phyloP scores from a whole-genome alignment of 805 yeast species.

The Blastobotrys americana region DNA sequence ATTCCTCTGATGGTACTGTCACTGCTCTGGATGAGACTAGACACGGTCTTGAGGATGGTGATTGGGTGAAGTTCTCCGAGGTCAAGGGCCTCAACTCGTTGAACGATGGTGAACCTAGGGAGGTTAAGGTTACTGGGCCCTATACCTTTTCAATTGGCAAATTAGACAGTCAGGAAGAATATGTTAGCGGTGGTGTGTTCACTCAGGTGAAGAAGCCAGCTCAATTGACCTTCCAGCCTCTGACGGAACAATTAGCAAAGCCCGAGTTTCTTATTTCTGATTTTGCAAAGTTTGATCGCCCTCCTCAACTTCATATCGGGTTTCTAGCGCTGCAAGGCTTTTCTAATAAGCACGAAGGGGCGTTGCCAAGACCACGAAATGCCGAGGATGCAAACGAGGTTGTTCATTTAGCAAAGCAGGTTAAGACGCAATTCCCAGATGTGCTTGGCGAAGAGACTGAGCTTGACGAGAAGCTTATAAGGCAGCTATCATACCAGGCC shows the following conservation, averaged over 20 bases:
- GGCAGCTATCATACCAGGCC: constrained; percentile 74
- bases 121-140: constrained; percentile 88
- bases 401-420: constrained; percentile 48
- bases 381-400: constrained; percentile 67
- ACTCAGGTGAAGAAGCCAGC: constrained; percentile 86
- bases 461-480: constrained; percentile 58
- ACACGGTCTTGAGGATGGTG: constrained; percentile 92
- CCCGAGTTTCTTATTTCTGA: constrained; percentile 84
- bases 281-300: constrained; percentile 90
- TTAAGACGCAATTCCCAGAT: constrained; percentile 50
- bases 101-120: constrained; percentile 66
- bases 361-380: constrained; percentile 70
- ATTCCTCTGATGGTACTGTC: constrained; percentile 81
- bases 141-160: constrained; percentile 72
- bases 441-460: constrained; percentile 50
- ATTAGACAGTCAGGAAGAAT: constrained; percentile 52
- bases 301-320: constrained; percentile 83
- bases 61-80: constrained; percentile 78
- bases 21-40: constrained; percentile 86
- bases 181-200: constrained; percentile 79
- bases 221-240: constrained; percentile 52
- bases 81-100: constrained; percentile 70
- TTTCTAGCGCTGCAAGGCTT: constrained; percentile 84
- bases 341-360: constrained; percentile 50
- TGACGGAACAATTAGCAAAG: constrained; percentile 53